Evolutionary conservation across 352 stramenopile species (phyloP).

Genomic region (Phytophthora pseudosyringae): DNA sequence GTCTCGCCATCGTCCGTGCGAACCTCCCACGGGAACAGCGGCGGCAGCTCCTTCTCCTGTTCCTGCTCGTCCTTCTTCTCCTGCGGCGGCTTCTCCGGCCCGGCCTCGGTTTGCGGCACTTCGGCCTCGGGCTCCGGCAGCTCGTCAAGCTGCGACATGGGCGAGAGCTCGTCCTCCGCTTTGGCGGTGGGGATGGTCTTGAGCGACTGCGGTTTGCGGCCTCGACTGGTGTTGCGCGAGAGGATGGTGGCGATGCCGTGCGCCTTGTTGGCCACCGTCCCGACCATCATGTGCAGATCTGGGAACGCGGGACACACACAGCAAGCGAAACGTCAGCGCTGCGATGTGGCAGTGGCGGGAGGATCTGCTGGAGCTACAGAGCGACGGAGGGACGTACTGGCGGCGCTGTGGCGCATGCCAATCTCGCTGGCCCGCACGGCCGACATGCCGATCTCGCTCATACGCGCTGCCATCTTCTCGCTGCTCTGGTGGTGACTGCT

Average conservation of each 20-base stretch:
- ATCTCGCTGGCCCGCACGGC: constrained; percentile 44
- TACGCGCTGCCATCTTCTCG: constrained; percentile 36
- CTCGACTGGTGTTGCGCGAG: constrained; percentile 26
- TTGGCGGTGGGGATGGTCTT: constrained; percentile 36
- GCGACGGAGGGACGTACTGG: constrained; percentile 27
- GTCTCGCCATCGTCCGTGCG: constrained; percentile 40
- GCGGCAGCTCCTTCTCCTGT: constrained; percentile 20
- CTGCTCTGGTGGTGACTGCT: background rate
- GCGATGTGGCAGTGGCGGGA: constrained; percentile 14
- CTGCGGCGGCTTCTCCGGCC: constrained; percentile 8
- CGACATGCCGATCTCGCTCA: constrained; percentile 45
- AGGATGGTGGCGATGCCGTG: constrained; percentile 36
- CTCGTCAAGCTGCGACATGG: constrained; percentile 33
- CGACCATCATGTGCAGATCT: constrained; percentile 47
- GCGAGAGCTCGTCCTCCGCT: constrained; percentile 36
- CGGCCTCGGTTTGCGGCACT: constrained; percentile 20
- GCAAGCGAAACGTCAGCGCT: constrained; percentile 26
- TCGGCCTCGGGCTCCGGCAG: constrained; percentile 30
- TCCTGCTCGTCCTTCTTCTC: constrained; percentile 14
- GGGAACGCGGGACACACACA: constrained; percentile 6
- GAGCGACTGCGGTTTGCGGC: constrained; percentile 18
- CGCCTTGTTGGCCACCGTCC: constrained; percentile 39
- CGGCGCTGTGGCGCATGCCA: constrained; percentile 47
- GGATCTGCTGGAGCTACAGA: constrained; percentile 18
- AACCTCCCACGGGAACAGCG: constrained; percentile 61